Evolutionary conservation across 257 asterid species (phyloP).

Genomic region (Jacaranda mimosifolia): DNA sequence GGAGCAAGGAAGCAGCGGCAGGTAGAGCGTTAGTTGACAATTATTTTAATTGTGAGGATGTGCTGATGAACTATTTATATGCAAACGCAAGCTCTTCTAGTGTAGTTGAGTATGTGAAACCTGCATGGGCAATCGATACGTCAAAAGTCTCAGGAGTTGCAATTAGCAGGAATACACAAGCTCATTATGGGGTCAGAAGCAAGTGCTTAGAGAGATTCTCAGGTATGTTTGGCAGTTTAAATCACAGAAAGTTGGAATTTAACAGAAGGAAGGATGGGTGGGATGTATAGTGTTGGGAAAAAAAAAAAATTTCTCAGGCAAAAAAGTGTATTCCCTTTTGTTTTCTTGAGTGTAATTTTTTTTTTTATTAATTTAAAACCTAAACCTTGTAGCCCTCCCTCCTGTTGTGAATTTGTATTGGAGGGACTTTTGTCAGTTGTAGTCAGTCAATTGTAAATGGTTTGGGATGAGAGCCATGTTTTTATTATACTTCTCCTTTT

Average conservation of each 20-base stretch:
- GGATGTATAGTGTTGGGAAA: slow-evolving; percentile 72
- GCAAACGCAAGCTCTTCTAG: slow-evolving; percentile 72
- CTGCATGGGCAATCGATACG: slow-evolving; percentile 79
- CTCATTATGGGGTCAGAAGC: slow-evolving; percentile 75
- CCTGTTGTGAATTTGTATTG: slow-evolving; percentile 44
- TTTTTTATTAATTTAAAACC: slow-evolving; percentile 26
- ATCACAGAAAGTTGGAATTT: slow-evolving; percentile 63
- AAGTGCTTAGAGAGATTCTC: slow-evolving; percentile 65
- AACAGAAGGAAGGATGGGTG: slow-evolving; percentile 83
- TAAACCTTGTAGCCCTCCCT: slow-evolving; percentile 22
- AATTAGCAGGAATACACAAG: slow-evolving; percentile 74
- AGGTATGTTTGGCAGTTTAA: slow-evolving; percentile 75
- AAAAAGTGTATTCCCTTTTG: background rate
- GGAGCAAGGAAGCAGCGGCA: slow-evolving; percentile 66
- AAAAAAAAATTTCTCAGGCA: background rate
- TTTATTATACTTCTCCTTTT: background rate
- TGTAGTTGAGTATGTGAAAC: slow-evolving; percentile 75
- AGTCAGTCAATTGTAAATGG: slow-evolving; percentile 55
- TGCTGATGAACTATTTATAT: slow-evolving; percentile 84
- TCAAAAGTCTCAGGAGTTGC: slow-evolving; percentile 90
- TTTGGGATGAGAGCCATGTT: slow-evolving; percentile 26
- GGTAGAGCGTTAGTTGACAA: slow-evolving; percentile 76
- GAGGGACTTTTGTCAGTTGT: slow-evolving; percentile 46
- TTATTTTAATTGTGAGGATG: slow-evolving; percentile 89
- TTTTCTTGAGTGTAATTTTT: slow-evolving; percentile 4